Evolutionary conservation across 495 filamentous ascomycete genomes (phyloP), one percentile per base, ranked within the genome.

Genomic region (Cercophora newfieldiana): DNA sequence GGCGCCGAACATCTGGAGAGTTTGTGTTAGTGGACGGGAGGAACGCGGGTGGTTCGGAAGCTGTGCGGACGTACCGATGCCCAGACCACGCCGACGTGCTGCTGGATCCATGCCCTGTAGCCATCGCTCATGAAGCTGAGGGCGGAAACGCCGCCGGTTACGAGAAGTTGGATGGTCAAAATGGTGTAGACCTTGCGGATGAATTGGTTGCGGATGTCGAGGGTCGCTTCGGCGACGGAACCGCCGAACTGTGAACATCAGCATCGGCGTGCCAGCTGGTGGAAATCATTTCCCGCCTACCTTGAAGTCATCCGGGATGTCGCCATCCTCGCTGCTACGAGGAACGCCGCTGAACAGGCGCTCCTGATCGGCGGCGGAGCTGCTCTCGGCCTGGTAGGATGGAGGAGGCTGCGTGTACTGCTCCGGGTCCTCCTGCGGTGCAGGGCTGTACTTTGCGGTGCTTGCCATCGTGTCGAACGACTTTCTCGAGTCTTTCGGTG

Each of bases 301-400:
- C 82, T 97, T 99, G 85, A 99, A 98, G 81, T 99, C 95, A 84
- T 99, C 95, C 4, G 95, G 95, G 51, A 99, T 75, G 75, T 97
- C 93, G 76, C 37, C 37, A 14, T 94, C 90, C 72, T 96, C 92
- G 75, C 87, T 88, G 75, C 85, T 90, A 67, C 95, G 89, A 61
- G 88, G 83, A 60, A 77, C 83, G 63, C 79, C 81, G 57, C 68
- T 76, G 65, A 81, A 80, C 59, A 82, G 70, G 37, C 72, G 77
- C 47, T 77, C 74, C 54, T 71, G 56, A 64, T 75, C 70, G 55
- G 81, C 76, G 37, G 78, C 76, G 49, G 75, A 71, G 73, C 67
- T 74, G 67, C 67, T 63, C 61, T 74, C 61, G 50, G 70, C 79
- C 68, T 88, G 85, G 80, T 94, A 94, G 19, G 89, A 89, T 6